Evolutionary conservation across 1,284 basidiomycete genomes (phyloP).

Genomic region (Papiliotrema nemorosa): DNA sequence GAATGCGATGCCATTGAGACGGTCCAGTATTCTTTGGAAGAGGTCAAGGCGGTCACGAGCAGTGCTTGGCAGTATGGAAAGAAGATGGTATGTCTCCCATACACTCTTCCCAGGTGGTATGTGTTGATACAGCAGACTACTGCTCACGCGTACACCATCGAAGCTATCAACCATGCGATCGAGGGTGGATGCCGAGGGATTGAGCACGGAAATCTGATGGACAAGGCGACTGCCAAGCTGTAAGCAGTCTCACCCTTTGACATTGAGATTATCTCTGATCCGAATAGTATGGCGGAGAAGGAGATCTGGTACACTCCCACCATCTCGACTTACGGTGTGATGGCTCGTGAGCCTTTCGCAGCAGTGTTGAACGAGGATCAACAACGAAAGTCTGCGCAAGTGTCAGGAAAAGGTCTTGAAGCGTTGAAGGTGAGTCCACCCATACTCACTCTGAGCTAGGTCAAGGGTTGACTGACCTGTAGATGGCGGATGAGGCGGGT

Average conservation of each 20-base stretch:
- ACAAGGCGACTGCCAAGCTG: constrained; percentile 35
- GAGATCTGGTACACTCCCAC: constrained; percentile 54
- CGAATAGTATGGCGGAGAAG: constrained; percentile 46
- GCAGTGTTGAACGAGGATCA: constrained; percentile 50
- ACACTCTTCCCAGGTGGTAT: background rate
- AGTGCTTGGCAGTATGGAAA: constrained; percentile 52
- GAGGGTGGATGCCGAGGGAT: constrained; percentile 49
- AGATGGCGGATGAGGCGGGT: constrained; percentile 29
- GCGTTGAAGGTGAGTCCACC: constrained; percentile 37
- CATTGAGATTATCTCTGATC: background rate
- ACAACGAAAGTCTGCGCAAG: constrained; percentile 52
- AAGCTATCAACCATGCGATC: constrained; percentile 35
- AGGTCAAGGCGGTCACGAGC: constrained; percentile 53
- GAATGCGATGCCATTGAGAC: constrained; percentile 54
- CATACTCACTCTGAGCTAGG: constrained; percentile 32
- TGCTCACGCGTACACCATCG: constrained; percentile 35
- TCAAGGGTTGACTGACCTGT: background rate
- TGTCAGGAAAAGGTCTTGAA: constrained; percentile 41
- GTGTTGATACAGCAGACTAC: constrained; percentile 16
- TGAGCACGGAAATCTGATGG: constrained; percentile 52
- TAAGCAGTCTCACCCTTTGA: constrained; percentile 12
- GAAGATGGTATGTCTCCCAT: constrained; percentile 37
- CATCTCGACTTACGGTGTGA: constrained; percentile 52
- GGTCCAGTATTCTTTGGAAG: constrained; percentile 54
- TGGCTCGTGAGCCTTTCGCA: constrained; percentile 53